Evolutionary conservation across 106 monocot genomes (phyloP), one percentile per base, ranked within the genome.

Genomic region (Dendrobium nobile): DNA sequence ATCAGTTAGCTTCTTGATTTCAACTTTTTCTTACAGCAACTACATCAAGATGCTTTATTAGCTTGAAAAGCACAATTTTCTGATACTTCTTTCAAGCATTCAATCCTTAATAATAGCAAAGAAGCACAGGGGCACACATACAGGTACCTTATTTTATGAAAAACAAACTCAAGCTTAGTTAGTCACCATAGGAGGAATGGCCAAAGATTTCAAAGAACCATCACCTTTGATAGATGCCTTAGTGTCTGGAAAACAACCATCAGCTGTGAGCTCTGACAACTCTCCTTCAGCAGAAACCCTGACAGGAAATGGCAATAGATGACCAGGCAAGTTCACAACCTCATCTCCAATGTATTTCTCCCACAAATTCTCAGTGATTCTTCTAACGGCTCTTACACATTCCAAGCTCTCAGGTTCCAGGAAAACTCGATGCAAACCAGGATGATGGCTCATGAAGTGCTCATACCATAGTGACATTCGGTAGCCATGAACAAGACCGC

Each of bases 381-480:
- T 11, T 68, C 78, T 82, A n/a, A 93, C 85, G 1, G 79, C 67
- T 24, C 78, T 84, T 75, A 90, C 88, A 42, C 92, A 92, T 61
- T 90, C 85, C 19, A 90, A 15, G 81, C 83, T 90, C 86, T 92
- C 90, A 0, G 92, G 90, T 61, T 88, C 58, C 1, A 84, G 74
- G 74, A 88, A 88, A 4, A 82, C 76, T 20, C 77, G 10, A 1
- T 43, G 67, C 16, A 67, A 58, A 15, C 78, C 67, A 17, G 6
- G 7, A 75, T 75, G 65, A 17, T 87, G 85, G 81, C 81, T 81
- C 67, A 85, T 85, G 89, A 92, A 87, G 64, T 88, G 92, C 78
- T 92, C 89, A 19, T 87, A 88, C 89, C 89, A 92, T 41, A 92
- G 70, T n/a, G 92, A 87, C 89, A 92, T 92, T 3, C 92, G 79